Percentiles rank a stretch among this genome's conserved stretches.
These are phyloP conservation scores for Spathaspora boniae DNA, from an alignment of 805 yeast genomes.

Conservation along the genomic window DNA sequence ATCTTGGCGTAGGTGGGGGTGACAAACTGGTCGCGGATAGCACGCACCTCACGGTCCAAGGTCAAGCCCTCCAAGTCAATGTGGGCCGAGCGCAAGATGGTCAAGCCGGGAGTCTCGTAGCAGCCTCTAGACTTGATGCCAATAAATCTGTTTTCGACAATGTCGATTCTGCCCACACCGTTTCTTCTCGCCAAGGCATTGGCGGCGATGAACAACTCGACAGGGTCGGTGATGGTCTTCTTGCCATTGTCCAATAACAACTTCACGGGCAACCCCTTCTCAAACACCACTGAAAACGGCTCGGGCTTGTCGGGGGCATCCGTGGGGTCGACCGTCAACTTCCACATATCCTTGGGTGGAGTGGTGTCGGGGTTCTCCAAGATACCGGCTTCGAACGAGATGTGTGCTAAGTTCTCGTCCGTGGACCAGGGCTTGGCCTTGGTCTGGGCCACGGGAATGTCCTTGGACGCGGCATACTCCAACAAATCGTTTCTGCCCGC, in stretches of 20 bases:
- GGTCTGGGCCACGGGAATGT: constrained; percentile 94
- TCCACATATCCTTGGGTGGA: constrained; percentile 99
- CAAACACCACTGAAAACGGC: constrained; percentile 76
- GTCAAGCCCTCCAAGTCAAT: constrained; percentile 96
- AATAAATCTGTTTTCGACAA: constrained; percentile 97
- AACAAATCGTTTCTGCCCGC: constrained; percentile 97
- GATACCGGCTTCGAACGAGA: constrained; percentile 98
- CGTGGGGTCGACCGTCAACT: constrained; percentile 89
- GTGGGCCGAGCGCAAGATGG: constrained; percentile 89
- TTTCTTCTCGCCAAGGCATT: constrained; percentile 96
- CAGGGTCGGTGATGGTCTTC: constrained; percentile 73
- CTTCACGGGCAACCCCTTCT: constrained; percentile 85
- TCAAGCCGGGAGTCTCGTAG: constrained; percentile 98
- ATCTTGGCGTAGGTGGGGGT: constrained; percentile 87
- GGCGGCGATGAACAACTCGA: constrained; percentile 88
- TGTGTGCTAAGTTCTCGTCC: constrained; percentile 98
- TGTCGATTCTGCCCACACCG: constrained; percentile 99
- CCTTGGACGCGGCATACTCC: constrained; percentile 89
- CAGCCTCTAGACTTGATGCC: constrained; percentile 99
- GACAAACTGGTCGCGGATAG: constrained; percentile 93
- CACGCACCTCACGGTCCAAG: constrained; percentile 95
- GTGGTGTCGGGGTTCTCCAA: constrained; percentile 98
- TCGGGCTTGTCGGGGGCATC: constrained; percentile 96
- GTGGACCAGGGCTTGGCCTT: constrained; percentile 99
- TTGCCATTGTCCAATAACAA: constrained; percentile 63